Evolutionary conservation across 2,329 filamentous ascomycete species (phyloP).

Genomic region (Penicillium sp.): DNA sequence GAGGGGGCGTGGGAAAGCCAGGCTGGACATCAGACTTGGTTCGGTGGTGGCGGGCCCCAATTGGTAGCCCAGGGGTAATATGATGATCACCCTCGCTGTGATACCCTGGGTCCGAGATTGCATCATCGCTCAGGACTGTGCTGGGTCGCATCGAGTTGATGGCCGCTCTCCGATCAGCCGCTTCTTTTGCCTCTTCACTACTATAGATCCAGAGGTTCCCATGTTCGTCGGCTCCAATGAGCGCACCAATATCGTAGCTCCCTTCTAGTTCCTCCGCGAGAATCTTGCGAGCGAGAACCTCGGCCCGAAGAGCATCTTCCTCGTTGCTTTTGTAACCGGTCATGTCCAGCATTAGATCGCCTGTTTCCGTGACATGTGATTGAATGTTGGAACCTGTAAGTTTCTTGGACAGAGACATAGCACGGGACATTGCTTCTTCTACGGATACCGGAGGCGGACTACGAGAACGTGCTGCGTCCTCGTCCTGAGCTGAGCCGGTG

Average conservation of each 20-base stretch:
- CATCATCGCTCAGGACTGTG: conserved; percentile 66
- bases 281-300: conserved; percentile 90
- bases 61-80: conserved; percentile 64
- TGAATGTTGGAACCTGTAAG: conserved; percentile 89
- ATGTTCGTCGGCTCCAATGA: conserved; percentile 92
- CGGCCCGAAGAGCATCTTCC: conserved; percentile 85
- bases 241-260: conserved; percentile 90
- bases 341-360: conserved; percentile 98
- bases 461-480: conserved; percentile 53
- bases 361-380: conserved; percentile 84
- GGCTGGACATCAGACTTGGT: conserved; percentile 71
- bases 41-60: conserved; percentile 47
- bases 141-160: conserved; percentile 54
- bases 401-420: conserved; percentile 80
- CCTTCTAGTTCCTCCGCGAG: conserved; percentile 90
- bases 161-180: conserved; percentile 67
- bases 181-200: conserved; percentile 92
- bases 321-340: conserved; percentile 93
- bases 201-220: conserved; percentile 99
- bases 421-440: conserved; percentile 77
- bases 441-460: conserved; percentile 74
- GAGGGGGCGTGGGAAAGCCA: conserved; percentile 61
- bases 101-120: conserved; percentile 89
- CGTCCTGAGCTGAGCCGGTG: conserved; percentile 13
- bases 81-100: conserved; percentile 78